Evolutionary conservation across 1,284 basidiomycete species (phyloP), one percentile per base, ranked within the genome.

Genomic region (Marasmius tenuissimus): DNA sequence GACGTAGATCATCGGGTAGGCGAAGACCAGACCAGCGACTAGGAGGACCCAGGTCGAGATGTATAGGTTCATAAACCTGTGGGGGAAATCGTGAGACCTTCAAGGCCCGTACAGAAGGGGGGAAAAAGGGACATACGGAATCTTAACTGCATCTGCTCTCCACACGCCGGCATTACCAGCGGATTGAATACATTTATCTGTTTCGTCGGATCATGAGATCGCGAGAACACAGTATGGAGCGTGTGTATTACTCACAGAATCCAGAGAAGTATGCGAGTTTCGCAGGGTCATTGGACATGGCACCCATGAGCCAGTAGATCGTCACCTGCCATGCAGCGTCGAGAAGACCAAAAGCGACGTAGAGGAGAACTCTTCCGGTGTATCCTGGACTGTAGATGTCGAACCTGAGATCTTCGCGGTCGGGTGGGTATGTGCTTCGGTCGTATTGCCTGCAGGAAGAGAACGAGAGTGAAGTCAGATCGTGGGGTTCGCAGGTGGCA

Each of bases 251-350:
- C 78, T 58, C 61, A 82, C 81, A 83, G 65, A 82, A 78, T 62
- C 81, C 81, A 39, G 81, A 72, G 64, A 86, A 81, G 66, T 85
- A 76, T 0, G 85, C 85, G 16, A 87, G 74, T 66, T 84, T 83
- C 27, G 75, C 79, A 8, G 83, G 80, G 65, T 86, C 81, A 62
- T 86, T 85, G 4, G 81, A 83, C 81, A 87, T 83, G 11, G 83
- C 81, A 49, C 85, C 85, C 76, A 85, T 82, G 59, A 84, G 71
- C 85, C 83, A 85, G 71, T 85, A 87, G 2, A 78, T 76, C 3
- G 77, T 81, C 4, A 83, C 84, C 39, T 57, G 54, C 83, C 85
- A 87, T 76, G 85, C 81, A 1, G 85, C 77, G 65, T 87, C 85
- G 49, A 85, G 75, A 4, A 85, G 49, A 56, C 85, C 84, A 61